phyloP scores from a whole-genome alignment of 208 protist genomes.

The Leishmania arabica region DNA sequence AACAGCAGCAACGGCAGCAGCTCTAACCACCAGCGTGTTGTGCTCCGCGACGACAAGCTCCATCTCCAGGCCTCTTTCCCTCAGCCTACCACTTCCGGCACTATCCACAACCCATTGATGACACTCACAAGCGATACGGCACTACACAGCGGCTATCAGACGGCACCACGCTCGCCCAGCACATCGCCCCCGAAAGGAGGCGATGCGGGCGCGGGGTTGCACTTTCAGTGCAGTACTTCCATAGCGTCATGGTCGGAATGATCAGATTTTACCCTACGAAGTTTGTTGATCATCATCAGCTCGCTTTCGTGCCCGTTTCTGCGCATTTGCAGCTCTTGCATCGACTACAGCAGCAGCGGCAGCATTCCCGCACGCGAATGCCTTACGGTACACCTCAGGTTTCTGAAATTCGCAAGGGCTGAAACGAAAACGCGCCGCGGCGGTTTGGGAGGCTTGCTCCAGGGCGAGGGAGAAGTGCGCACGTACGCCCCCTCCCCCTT shows the following conservation, averaged over 20 bases:
- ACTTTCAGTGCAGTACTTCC: constrained; percentile 18
- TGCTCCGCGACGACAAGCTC: not conserved
- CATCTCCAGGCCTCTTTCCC: not conserved
- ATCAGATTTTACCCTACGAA: constrained; percentile 72
- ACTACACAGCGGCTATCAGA: constrained; percentile 8
- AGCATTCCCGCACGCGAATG: not conserved
- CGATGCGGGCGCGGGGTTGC: not conserved
- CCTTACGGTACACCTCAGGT: not conserved
- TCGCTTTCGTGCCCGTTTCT: not conserved
- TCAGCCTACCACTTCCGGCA: not conserved
- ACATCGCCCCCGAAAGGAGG: not conserved
- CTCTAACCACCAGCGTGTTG: not conserved
- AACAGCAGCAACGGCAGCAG: not conserved
- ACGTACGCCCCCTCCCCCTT: not conserved
- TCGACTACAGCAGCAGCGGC: not conserved
- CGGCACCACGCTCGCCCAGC: not conserved
- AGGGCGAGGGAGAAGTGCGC: not conserved
- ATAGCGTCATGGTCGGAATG: constrained; percentile 31
- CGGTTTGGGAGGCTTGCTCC: not conserved
- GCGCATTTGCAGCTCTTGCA: not conserved
- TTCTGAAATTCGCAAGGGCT: not conserved
- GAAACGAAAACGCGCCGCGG: not conserved
- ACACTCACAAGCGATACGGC: not conserved
- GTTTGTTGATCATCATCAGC: constrained; percentile 15
- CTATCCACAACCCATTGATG: not conserved